A percentile compares a stretch with the other conserved stretches of the same genome.
phyloP scores from a whole-genome alignment of 805 yeast genomes.

The Nakazawaea pomicola region DNA sequence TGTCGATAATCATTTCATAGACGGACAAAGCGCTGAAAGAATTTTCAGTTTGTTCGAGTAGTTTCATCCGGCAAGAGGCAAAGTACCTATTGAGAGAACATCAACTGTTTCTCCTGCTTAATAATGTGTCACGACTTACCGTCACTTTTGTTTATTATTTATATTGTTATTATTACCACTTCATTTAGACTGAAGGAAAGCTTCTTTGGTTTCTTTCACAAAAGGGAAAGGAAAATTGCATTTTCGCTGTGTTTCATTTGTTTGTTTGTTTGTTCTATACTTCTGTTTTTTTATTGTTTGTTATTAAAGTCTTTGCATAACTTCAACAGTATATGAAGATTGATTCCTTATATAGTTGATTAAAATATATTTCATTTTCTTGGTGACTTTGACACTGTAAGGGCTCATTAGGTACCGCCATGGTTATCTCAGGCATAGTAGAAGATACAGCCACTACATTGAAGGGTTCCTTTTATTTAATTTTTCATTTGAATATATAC shows the following conservation, averaged over 20 bases:
- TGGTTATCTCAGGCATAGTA: too few relatives aligned
- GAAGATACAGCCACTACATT: too few relatives aligned
- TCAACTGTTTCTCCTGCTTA: conserved; percentile 9
- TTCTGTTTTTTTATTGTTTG: neutral
- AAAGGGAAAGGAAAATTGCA: neutral
- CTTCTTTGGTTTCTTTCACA: neutral
- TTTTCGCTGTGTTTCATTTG: too few relatives aligned
- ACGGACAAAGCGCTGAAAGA: conserved; percentile 39
- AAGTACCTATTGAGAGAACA: conserved; percentile 1
- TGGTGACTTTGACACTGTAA: neutral
- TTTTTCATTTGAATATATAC: too few relatives aligned
- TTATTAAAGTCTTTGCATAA: conserved; percentile 10
- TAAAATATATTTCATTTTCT: neutral
- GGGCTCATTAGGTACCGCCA: too few relatives aligned
- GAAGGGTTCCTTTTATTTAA: too few relatives aligned
- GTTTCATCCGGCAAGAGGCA: too few relatives aligned
- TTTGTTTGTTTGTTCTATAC: too few relatives aligned
- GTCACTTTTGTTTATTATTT: neutral
- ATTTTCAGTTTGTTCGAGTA: conserved; percentile 47
- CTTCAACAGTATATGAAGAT: conserved; percentile 13
- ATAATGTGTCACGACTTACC: neutral
- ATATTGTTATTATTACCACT: neutral
- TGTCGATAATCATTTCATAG: conserved; percentile 78
- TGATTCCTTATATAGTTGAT: conserved; percentile 10
- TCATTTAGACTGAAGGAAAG: neutral